phyloP scores from a whole-genome alignment of 768 basidiomycete species.

The Amanita subjunquillea region DNA sequence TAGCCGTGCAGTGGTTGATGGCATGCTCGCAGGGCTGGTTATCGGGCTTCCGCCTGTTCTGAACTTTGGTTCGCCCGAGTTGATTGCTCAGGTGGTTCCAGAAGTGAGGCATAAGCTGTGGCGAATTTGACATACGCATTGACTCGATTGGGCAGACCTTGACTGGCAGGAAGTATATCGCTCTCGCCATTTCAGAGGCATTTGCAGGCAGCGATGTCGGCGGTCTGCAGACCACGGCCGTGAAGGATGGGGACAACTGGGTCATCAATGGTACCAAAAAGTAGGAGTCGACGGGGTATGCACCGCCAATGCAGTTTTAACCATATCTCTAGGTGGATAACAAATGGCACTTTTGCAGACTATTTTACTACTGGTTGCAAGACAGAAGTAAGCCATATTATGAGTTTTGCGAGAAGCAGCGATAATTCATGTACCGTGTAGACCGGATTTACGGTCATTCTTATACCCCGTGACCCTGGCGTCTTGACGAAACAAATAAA shows the following conservation, averaged over 20 bases:
- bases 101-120: constrained; percentile 29
- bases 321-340: constrained; percentile 64
- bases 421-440: constrained; percentile 14
- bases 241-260: constrained; percentile 78
- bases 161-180: constrained; percentile 75
- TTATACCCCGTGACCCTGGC: constrained; percentile 60
- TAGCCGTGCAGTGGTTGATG: constrained; percentile 83
- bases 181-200: constrained; percentile 87
- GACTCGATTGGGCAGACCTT: constrained; percentile 23
- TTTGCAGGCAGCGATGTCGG: constrained; percentile 85
- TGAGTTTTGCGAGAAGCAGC: neutral
- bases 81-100: constrained; percentile 61
- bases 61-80: constrained; percentile 75
- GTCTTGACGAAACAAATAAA: constrained; percentile 85
- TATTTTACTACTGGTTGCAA: constrained; percentile 75
- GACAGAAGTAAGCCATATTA: constrained; percentile 39
- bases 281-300: constrained; percentile 24
- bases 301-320: neutral
- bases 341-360: constrained; percentile 78
- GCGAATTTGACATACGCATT: neutral
- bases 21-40: constrained; percentile 68
- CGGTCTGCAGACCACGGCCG: constrained; percentile 79
- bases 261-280: constrained; percentile 92
- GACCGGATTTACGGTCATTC: constrained; percentile 67
- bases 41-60: constrained; percentile 87